Evolutionary conservation across 805 yeast genomes (phyloP).

Genomic region (Teunomyces aglyptinius): DNA sequence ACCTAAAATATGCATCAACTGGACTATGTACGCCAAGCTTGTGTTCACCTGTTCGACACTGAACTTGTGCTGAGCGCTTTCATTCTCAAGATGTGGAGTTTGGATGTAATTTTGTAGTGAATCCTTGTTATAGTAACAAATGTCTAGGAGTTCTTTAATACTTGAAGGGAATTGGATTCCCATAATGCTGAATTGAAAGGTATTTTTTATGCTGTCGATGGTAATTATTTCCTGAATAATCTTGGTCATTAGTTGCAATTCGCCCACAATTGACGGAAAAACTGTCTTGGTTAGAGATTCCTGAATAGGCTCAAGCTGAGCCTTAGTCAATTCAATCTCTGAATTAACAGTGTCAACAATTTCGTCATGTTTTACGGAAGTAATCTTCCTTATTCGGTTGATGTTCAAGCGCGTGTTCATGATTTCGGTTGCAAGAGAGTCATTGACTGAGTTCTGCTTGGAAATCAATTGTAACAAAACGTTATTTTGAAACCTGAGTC

Average conservation of each 20-base stretch:
- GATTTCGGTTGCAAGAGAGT: conserved; percentile 21
- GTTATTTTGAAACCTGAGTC: conserved; percentile 8
- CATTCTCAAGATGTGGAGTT: conserved; percentile 3
- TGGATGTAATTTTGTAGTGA: conserved; percentile 1
- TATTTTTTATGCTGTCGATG: conserved; percentile 22
- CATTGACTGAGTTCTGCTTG: conserved; percentile 23
- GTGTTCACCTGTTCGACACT: conserved; percentile 31
- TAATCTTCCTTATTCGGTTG: conserved; percentile 14
- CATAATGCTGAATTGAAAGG: conserved; percentile 27
- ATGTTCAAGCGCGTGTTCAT: conserved; percentile 19
- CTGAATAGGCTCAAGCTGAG: conserved; percentile 27
- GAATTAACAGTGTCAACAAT: conserved; percentile 15
- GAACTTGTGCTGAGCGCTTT: conserved; percentile 9
- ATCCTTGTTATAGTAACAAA: conserved; percentile 25
- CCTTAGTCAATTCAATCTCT: conserved; percentile 23
- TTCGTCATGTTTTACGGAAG: conserved; percentile 16
- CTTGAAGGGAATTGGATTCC: conserved; percentile 37
- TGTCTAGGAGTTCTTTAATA: conserved; percentile 26
- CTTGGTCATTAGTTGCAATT: conserved; percentile 12
- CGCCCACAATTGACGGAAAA: conserved; percentile 21
- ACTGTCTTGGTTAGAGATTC: conserved; percentile 21
- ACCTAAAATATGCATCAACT: conserved; percentile 25
- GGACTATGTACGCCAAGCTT: conserved; percentile 29
- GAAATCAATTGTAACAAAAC: conserved; percentile 15
- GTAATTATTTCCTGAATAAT: conserved; percentile 23